Percentiles rank a stretch among this genome's conserved stretches.
Conservation (phyloP, 2,329 filamentous ascomycete genomes). For the Epicoccum sorghinum region DNA sequence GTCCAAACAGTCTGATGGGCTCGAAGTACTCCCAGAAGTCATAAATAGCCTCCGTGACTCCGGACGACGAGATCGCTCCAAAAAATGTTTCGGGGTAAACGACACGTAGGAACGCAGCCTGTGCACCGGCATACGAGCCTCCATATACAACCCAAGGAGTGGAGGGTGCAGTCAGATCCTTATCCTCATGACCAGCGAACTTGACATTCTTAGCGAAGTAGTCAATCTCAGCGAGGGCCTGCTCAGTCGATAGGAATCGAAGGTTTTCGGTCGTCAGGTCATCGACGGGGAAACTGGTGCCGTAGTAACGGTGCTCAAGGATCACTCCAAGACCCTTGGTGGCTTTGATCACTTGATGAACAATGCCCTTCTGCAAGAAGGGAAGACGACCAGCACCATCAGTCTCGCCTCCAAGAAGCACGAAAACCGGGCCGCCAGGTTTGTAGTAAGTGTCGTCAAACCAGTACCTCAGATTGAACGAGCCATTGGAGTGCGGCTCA, state of each 20-base stretch:
- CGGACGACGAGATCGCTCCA: conserved; percentile 80
- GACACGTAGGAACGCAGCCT: conserved; percentile 77
- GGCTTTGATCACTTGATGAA: conserved; percentile 71
- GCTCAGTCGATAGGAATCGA: conserved; percentile 82
- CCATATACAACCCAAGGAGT: conserved; percentile 81
- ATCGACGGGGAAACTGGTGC: conserved; percentile 70
- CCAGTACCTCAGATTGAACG: conserved; percentile 79
- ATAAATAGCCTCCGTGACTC: conserved; percentile 76
- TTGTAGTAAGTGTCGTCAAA: conserved; percentile 79
- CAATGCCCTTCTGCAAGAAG: conserved; percentile 78
- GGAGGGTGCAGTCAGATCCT: conserved; percentile 68
- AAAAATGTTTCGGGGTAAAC: conserved; percentile 80
- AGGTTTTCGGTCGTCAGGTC: conserved; percentile 73
- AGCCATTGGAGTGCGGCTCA: conserved; percentile 73
- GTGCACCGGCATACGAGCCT: conserved; percentile 81
- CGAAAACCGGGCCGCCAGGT: conserved; percentile 78
- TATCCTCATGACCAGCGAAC: conserved; percentile 68
- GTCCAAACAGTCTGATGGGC: conserved; percentile 62
- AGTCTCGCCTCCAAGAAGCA: conserved; percentile 76
- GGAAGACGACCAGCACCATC: conserved; percentile 66
- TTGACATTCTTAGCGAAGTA: conserved; percentile 78
- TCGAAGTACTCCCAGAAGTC: conserved; percentile 75
- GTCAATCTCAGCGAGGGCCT: conserved; percentile 78
- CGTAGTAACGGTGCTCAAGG: conserved; percentile 88
- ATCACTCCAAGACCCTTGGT: conserved; percentile 75